Evolutionary conservation across 108 stramenopile species (phyloP).

Genomic region (Epipyxis sp.): DNA sequence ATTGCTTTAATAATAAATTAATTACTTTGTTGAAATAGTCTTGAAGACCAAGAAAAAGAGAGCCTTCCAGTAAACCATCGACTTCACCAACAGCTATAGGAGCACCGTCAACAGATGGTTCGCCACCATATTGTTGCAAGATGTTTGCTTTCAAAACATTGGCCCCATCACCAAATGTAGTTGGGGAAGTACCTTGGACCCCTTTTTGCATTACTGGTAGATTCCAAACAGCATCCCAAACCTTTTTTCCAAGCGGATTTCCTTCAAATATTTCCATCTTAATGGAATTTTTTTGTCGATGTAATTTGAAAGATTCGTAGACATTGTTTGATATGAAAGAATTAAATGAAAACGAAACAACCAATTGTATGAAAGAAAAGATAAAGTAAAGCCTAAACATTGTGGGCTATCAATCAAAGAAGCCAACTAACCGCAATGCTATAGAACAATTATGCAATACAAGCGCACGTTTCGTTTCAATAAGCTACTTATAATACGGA

Average conservation of each 20-base stretch:
- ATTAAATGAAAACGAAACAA: too few species aligned
- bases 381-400: too few species aligned
- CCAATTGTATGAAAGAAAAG: too few species aligned
- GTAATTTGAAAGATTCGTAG: conserved; percentile 10
- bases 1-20: too few species aligned
- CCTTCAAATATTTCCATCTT: conserved; percentile 53
- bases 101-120: conserved; percentile 76
- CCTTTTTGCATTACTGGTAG: conserved; percentile 65
- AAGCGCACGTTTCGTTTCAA: too few species aligned
- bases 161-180: conserved; percentile 70
- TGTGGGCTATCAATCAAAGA: too few species aligned
- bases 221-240: conserved; percentile 47
- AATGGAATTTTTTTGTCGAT: conserved; percentile 26
- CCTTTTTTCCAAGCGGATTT: conserved; percentile 50
- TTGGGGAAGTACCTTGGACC: conserved; percentile 62
- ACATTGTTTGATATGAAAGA: too few species aligned
- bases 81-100: conserved; percentile 88
- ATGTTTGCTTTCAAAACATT: conserved; percentile 79
- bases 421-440: too few species aligned
- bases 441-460: too few species aligned
- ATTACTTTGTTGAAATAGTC: conserved; percentile 70
- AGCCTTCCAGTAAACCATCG: conserved; percentile 78
- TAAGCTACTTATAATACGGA: too few species aligned
- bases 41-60: conserved; percentile 85
- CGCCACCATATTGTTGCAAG: conserved; percentile 90